Base-by-base conservation (phyloP, 1,284 basidiomycete genomes). In the Marasmius oreades region DNA sequence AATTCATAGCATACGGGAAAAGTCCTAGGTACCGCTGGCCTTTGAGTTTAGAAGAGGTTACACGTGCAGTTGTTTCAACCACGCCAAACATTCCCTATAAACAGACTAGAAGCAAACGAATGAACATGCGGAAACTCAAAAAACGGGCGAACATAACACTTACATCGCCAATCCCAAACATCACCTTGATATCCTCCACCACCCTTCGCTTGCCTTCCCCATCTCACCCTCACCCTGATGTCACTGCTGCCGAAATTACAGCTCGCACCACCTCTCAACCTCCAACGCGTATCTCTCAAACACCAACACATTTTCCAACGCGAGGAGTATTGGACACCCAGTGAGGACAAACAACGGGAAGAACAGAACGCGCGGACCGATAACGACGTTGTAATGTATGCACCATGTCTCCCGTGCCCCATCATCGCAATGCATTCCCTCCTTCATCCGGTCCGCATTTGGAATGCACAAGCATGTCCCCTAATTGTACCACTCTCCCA, bases 401-500 rank as follows among this genome's bases (percentile, higher is more conserved):
- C 69, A 64, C 85, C 85, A 88, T 1, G 77, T 72, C 59, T 76
- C 70, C 34, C 69, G 59, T 62, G 31, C 71, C 66, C 82, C 83
- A 84, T 3, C 77, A 74, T 16, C n/a, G 18, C n/a, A 22, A 26
- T 22, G 39, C 34, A 12, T 34, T 6, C 24, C 14, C n/a, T n/a
- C n/a, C 22, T 18, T 47, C 31, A 11, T 34, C 14, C 18, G 26
- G 34, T 20, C 43, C 26, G 28, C 8, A 12, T 5, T 28, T 20
- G 11, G 28, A 18, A 24, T 23, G 75, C 1, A 66, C 62, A 2
- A 83, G 64, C 2, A 79, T 69, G 16, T 64, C 62, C 6, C n/a
- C 76, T 76, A 77, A 75, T 0, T 83, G 77, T 4, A 83, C 69
- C 3, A 79, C 79, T 26, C 64, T 59, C 39, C 81, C 81, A 85